Evolutionary conservation across 1,139 yeast species (phyloP).

Genomic region (Scheffersomyces segobiensis): DNA sequence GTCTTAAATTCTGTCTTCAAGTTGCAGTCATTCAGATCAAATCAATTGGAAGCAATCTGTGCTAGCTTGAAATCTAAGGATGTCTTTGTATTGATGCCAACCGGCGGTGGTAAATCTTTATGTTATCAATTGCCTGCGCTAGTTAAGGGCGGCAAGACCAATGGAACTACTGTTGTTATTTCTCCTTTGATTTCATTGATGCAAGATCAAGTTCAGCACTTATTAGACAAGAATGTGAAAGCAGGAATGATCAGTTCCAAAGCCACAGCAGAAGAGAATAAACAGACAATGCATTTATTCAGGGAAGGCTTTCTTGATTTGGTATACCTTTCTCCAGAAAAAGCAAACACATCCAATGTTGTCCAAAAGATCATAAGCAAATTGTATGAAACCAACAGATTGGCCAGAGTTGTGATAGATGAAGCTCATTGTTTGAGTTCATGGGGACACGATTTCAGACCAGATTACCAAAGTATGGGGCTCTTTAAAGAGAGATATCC

Average conservation of each 20-base stretch:
- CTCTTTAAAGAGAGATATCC: constrained; percentile 75
- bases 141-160: constrained; percentile 68
- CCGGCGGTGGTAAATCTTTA: constrained; percentile 97
- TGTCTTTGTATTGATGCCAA: constrained; percentile 96
- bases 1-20: constrained; percentile 62
- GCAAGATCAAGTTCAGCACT: constrained; percentile 95
- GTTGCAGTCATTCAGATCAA: constrained; percentile 68
- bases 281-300: constrained; percentile 61
- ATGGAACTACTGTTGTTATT: constrained; percentile 86
- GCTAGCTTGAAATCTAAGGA: constrained; percentile 81
- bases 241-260: constrained; percentile 92
- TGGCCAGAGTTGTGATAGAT: constrained; percentile 91
- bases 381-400: constrained; percentile 52
- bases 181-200: constrained; percentile 94
- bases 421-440: constrained; percentile 99
- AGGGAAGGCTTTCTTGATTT: constrained; percentile 68
- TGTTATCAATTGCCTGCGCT: constrained; percentile 96
- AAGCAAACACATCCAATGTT: constrained; percentile 76
- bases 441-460: constrained; percentile 99
- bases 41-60: constrained; percentile 85
- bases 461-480: constrained; percentile 85
- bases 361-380: constrained; percentile 64
- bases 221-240: constrained; percentile 61
- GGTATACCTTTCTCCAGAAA: constrained; percentile 92
- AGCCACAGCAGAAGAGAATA: constrained; percentile 63